Evolutionary conservation across 2,329 filamentous ascomycete genomes (phyloP).

Genomic region (Raffaelea albimanens): DNA sequence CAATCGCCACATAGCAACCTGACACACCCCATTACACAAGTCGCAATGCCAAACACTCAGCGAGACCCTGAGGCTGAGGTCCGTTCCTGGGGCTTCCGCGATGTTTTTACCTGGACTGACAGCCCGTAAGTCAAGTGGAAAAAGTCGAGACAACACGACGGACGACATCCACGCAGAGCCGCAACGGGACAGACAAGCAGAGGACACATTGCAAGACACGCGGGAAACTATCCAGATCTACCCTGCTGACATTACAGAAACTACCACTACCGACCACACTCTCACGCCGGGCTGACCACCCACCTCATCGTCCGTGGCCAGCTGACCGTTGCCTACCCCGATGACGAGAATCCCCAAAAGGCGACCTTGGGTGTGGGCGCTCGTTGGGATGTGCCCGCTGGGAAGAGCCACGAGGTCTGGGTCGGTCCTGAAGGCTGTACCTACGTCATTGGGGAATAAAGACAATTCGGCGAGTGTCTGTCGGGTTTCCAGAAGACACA

Average conservation of each 20-base stretch:
- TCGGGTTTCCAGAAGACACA: background rate
- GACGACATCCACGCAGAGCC: too few species aligned
- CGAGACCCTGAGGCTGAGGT: slow-evolving; percentile 51
- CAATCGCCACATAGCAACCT: too few species aligned
- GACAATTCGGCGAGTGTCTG: too few species aligned
- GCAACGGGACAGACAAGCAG: background rate
- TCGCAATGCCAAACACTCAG: slow-evolving; percentile 14
- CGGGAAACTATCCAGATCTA: too few species aligned
- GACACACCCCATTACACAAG: too few species aligned
- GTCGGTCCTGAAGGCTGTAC: slow-evolving; percentile 57
- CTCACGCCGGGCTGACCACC: slow-evolving; percentile 54
- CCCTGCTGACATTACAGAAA: slow-evolving; percentile 39
- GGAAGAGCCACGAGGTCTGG: slow-evolving; percentile 59
- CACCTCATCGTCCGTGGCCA: slow-evolving; percentile 58
- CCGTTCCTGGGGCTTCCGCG: slow-evolving; percentile 56
- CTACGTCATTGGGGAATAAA: slow-evolving; percentile 51
- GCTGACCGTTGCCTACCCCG: slow-evolving; percentile 57
- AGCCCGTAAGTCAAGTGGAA: slow-evolving; percentile 42
- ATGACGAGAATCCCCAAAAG: slow-evolving; percentile 33
- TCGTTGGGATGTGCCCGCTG: slow-evolving; percentile 57
- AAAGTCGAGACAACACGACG: background rate
- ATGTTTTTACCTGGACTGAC: slow-evolving; percentile 67
- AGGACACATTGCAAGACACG: background rate
- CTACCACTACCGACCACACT: slow-evolving; percentile 59
- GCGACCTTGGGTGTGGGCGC: slow-evolving; percentile 51